Conservation (phyloP, 2,329 filamentous ascomycete genomes). For the Orbilia javanica region DNA sequence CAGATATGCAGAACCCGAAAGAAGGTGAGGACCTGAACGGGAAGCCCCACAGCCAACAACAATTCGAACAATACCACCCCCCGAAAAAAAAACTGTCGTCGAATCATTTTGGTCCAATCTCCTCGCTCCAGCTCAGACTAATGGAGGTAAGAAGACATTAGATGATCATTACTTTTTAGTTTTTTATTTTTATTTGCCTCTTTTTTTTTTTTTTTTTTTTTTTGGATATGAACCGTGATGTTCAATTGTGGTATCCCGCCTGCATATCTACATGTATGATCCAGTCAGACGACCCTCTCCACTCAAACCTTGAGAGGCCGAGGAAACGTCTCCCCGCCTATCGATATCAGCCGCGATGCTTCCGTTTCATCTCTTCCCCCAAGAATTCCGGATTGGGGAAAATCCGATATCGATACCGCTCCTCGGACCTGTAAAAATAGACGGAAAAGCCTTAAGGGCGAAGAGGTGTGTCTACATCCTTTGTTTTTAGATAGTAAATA, state of each 20-base stretch:
- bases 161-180: background rate
- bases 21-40: constrained; percentile 8
- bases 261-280: constrained; percentile 21
- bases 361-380: constrained; percentile 27
- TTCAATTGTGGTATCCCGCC: constrained; percentile 10
- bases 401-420: constrained; percentile 23
- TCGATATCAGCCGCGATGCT: constrained; percentile 35
- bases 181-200: too few species aligned
- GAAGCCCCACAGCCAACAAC: constrained; percentile 10
- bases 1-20: background rate
- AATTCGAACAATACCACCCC: constrained; percentile 4
- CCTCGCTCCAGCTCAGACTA: constrained; percentile 18
- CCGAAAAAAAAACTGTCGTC: background rate
- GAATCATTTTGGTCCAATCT: constrained; percentile 7
- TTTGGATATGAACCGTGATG: background rate
- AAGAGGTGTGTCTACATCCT: constrained; percentile 6
- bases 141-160: constrained; percentile 3
- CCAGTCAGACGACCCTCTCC: constrained; percentile 46
- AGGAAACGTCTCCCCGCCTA: constrained; percentile 6
- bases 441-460: constrained; percentile 7
- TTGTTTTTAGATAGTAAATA: constrained; percentile 14
- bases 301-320: background rate
- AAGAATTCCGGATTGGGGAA: constrained; percentile 29
- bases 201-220: background rate
- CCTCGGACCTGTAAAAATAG: constrained; percentile 39